Base-by-base conservation (phyloP, 345 rosid genomes). In the Kernera saxatilis region DNA sequence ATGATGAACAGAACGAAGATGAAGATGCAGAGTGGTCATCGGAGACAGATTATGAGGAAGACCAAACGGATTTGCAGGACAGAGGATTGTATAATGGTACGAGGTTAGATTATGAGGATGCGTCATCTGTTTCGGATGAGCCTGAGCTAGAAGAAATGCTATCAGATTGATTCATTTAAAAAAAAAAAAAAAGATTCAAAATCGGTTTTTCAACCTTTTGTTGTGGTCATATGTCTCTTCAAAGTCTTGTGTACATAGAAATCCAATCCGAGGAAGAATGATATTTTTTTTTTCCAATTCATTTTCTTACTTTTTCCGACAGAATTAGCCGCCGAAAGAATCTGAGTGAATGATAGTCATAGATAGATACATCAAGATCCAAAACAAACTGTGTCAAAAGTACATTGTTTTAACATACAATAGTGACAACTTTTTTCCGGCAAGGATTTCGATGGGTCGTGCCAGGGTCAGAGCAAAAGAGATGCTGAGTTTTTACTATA, bases 71-170 rank as follows among this genome's bases (percentile, higher is more conserved):
- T 60, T 68, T 75, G 53, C 79, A 69, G 56, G 85, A 81, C 68
- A 82, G 65, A 46, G 80, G 73, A 22, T 69, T 55, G 37, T 68
- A 79, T 37, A 81, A 83, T 44, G 85, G 74, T 65, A 82, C 89
- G 15, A 74, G 72, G 65, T 58, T 80, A 72, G 97, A 93, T 70
- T 85, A 88, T 51, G 95, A 91, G 15, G 77, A 78, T 23, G 45
- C 72, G 22, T 67, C 56, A 54, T 60, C 58, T 0, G n/a, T n/a
- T 40, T 62, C 84, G 2, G 96, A 90, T 35, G 98, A 92, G 63
- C 88, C 93, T 32, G 95, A 88, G 83, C 77, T 88, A 55, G 96
- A 90, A 49, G 95, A 85, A 70, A 83, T 90, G 55, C 85, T 92
- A 67, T 92, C 98, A 29, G 98, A 92, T 74, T 92, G 70, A 74